phyloP scores from a whole-genome alignment of 345 rosid genomes.

The Aquilaria sinensis region DNA sequence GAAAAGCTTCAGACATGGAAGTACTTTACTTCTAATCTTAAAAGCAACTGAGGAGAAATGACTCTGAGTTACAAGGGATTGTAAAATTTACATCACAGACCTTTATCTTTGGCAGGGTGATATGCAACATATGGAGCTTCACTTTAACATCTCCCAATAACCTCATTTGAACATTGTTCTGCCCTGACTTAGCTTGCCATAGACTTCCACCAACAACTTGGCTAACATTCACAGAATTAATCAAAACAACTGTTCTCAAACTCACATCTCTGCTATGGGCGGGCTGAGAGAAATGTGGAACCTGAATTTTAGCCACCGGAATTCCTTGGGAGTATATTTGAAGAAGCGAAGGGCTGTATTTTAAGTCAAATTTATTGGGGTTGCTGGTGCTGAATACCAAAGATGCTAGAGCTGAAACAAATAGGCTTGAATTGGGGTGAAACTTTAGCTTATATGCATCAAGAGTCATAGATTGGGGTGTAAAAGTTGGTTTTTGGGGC shows the following conservation, averaged over 20 bases:
- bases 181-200: slow-evolving; percentile 4
- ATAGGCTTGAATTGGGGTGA: slow-evolving; percentile 20
- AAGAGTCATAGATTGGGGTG: slow-evolving; percentile 16
- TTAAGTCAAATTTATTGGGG: slow-evolving; percentile 29
- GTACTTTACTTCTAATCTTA: no score
- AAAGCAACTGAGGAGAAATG: no score
- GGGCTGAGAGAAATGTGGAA: slow-evolving; percentile 28
- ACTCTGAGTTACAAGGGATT: background rate
- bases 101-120: slow-evolving; percentile 28
- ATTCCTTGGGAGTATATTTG: slow-evolving; percentile 20
- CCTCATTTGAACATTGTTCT: slow-evolving; percentile 17
- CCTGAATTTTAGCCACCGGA: slow-evolving; percentile 18
- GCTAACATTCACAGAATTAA: slow-evolving; percentile 21
- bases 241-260: slow-evolving; percentile 14
- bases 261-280: slow-evolving; percentile 23
- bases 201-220: slow-evolving; percentile 1
- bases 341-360: slow-evolving; percentile 22
- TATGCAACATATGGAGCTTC: slow-evolving; percentile 11
- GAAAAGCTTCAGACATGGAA: no score
- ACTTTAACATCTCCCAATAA: slow-evolving; percentile 18
- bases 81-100: background rate
- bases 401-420: slow-evolving; percentile 24
- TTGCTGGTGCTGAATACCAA: slow-evolving; percentile 24
- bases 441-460: slow-evolving; percentile 21
- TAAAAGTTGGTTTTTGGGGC: slow-evolving; percentile 29